Conservation (phyloP, 2,329 filamentous ascomycete species). For the Phoma sp. region DNA sequence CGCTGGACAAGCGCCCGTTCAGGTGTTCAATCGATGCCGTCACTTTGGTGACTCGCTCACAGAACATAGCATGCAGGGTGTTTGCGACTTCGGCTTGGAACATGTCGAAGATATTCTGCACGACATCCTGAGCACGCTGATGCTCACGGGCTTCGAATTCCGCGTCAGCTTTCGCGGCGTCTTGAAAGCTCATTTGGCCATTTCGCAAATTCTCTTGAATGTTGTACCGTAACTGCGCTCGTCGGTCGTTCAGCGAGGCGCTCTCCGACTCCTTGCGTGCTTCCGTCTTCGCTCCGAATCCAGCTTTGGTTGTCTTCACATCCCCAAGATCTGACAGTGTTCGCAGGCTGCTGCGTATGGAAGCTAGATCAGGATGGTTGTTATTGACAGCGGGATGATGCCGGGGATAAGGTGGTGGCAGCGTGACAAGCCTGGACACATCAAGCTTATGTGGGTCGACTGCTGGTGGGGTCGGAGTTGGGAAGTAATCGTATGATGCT, state of each 20-base stretch:
- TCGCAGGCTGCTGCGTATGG: slow-evolving; percentile 76
- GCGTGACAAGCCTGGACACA: slow-evolving; percentile 87
- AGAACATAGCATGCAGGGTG: slow-evolving; percentile 81
- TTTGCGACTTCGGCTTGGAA: slow-evolving; percentile 86
- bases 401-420: slow-evolving; percentile 91
- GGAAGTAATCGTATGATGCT: slow-evolving; percentile 49
- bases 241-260: slow-evolving; percentile 64
- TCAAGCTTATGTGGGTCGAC: slow-evolving; percentile 70
- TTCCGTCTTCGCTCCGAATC: slow-evolving; percentile 58
- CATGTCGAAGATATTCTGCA: slow-evolving; percentile 80
- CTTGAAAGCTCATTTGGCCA: slow-evolving; percentile 80
- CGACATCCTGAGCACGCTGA: slow-evolving; percentile 71
- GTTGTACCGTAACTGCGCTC: slow-evolving; percentile 71
- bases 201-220: slow-evolving; percentile 80
- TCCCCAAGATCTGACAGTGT: slow-evolving; percentile 76
- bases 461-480: slow-evolving; percentile 50
- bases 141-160: slow-evolving; percentile 75
- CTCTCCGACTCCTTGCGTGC: slow-evolving; percentile 60
- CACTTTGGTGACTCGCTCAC: slow-evolving; percentile 74
- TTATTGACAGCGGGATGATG: slow-evolving; percentile 97
- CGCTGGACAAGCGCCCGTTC: slow-evolving; percentile 73
- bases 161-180: slow-evolving; percentile 81
- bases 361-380: slow-evolving; percentile 85
- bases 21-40: slow-evolving; percentile 80
- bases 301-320: slow-evolving; percentile 70